Base-by-base conservation (phyloP, 768 basidiomycete genomes). In the Zangia roseola region DNA sequence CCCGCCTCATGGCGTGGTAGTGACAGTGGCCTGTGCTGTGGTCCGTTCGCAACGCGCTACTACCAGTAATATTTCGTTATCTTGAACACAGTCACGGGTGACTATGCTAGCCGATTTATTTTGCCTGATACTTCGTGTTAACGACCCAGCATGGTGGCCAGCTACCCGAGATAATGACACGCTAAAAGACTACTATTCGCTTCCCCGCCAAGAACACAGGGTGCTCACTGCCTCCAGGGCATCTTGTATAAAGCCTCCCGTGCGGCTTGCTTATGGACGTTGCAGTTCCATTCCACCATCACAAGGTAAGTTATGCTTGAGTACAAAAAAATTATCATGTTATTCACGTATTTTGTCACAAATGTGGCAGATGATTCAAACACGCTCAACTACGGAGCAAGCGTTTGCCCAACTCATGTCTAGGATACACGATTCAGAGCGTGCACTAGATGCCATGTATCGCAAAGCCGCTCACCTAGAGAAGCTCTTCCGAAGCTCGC, bases 341-440 rank as follows among this genome's bases (percentile, higher is more conserved):
- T 25, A 31, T 21, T 40, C 19, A 10, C 42, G 10, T 30, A 35
- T 40, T 37, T 23, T 24, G 13, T 7, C 10, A 13, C 9, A 6
- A 26, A 42, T 9, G 13, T 34, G n/a, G n/a, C n/a, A 59, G 62
- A 51, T 53, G 41, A 45, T 31, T n/a, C 55, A 49, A 51, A 24
- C 44, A 10, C 31, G n/a, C 14, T 49, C 45, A 9, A 3, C 35
- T 20, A 39, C 43, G 19, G 54, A 56, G 31, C 46, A 48, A 46
- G 66, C 55, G 47, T 44, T 52, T 43, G 26, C 54, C 0, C 43
- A 38, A 7, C 55, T 61, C 33, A 47, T 58, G 63, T 60, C 57
- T 31, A 47, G 44, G 31, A 58, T 55, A 50, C 45, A 51, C 38
- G 53, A 58, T 43, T 49, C 56, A 28, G 53, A 66, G 30, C 50